Conservation (phyloP, 2,329 filamentous ascomycete genomes). For the Paecilomyces dactylethromorphus region DNA sequence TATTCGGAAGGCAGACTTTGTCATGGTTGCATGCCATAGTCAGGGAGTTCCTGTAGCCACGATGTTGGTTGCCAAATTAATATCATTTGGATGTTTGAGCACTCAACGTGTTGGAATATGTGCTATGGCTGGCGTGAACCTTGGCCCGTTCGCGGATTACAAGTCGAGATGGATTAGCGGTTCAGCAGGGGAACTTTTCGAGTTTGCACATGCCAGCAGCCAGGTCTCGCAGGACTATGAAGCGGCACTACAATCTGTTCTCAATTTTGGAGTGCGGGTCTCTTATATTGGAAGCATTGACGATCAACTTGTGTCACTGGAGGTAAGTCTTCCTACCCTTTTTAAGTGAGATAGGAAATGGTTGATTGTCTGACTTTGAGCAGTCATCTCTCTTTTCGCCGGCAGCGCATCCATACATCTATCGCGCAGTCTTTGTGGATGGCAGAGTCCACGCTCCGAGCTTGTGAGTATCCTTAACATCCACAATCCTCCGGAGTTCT, state of each 20-base stretch:
- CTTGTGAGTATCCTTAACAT: conserved; percentile 51
- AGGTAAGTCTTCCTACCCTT: conserved; percentile 47
- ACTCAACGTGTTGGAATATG: conserved; percentile 77
- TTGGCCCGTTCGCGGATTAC: conserved; percentile 89
- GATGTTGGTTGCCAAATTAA: conserved; percentile 87
- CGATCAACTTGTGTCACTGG: conserved; percentile 89
- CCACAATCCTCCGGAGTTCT: not conserved
- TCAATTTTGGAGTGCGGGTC: conserved; percentile 74
- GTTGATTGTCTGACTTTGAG: conserved; percentile 13
- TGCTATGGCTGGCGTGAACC: conserved; percentile 81
- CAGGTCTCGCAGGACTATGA: conserved; percentile 77
- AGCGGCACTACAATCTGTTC: conserved; percentile 63
- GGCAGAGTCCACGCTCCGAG: conserved; percentile 85
- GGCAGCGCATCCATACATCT: conserved; percentile 85
- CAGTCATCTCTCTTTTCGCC: conserved; percentile 80
- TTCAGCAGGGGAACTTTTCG: conserved; percentile 88
- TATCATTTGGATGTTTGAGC: conserved; percentile 79
- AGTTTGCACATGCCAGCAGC: conserved; percentile 78
- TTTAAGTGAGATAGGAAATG: not conserved
- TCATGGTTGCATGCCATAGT: conserved; percentile 88
- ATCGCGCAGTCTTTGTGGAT: conserved; percentile 92
- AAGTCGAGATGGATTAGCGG: conserved; percentile 84
- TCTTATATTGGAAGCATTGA: conserved; percentile 93
- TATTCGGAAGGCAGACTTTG: conserved; percentile 78
- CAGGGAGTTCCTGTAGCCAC: conserved; percentile 91